Percentiles rank a stretch among this genome's conserved stretches.
These are phyloP conservation scores for Saprolegnia parasitica DNA, from an alignment of 352 stramenopile genomes.

Conservation along the genomic window DNA sequence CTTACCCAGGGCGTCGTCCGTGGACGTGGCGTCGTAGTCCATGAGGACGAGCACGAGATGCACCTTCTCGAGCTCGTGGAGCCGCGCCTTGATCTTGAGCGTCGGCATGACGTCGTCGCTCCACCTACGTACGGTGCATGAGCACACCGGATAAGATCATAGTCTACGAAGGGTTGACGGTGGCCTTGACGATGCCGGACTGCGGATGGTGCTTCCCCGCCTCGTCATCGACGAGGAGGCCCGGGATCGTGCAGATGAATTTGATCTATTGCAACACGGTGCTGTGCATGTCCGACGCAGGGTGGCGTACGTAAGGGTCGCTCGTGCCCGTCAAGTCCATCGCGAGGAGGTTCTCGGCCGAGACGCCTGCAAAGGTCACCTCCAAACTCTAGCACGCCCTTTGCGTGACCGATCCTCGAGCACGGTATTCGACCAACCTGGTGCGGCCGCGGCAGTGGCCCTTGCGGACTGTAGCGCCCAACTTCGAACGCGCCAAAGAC, in stretches of 20 bases:
- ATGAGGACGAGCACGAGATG: conserved; percentile 74
- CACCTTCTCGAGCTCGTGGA: conserved; percentile 47
- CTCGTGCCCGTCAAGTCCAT: conserved; percentile 76
- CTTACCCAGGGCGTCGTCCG: conserved; percentile 65
- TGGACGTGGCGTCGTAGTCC: conserved; percentile 75
- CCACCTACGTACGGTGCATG: conserved; percentile 39
- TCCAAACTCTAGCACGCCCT: conserved; percentile 35
- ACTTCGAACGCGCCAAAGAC: conserved; percentile 59
- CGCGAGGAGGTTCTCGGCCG: conserved; percentile 50
- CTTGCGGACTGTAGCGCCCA: conserved; percentile 30
- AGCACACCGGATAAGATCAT: background rate
- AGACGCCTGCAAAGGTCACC: conserved; percentile 57
- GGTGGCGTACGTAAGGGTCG: conserved; percentile 57
- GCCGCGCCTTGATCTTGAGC: conserved; percentile 41
- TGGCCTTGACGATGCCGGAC: conserved; percentile 58
- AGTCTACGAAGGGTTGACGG: conserved; percentile 48
- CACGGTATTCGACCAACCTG: conserved; percentile 26
- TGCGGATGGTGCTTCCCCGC: conserved; percentile 42
- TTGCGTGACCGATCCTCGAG: conserved; percentile 14
- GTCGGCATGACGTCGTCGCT: conserved; percentile 58
- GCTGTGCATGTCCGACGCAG: background rate
- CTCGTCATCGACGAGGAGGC: conserved; percentile 19
- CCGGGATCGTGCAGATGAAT: conserved; percentile 21
- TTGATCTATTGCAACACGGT: conserved; percentile 4
- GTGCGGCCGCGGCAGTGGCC: background rate